These are phyloP conservation scores for Suhomyces chickasaworum DNA, from an alignment of 1,139 yeast species.

Conservation along the genomic window DNA sequence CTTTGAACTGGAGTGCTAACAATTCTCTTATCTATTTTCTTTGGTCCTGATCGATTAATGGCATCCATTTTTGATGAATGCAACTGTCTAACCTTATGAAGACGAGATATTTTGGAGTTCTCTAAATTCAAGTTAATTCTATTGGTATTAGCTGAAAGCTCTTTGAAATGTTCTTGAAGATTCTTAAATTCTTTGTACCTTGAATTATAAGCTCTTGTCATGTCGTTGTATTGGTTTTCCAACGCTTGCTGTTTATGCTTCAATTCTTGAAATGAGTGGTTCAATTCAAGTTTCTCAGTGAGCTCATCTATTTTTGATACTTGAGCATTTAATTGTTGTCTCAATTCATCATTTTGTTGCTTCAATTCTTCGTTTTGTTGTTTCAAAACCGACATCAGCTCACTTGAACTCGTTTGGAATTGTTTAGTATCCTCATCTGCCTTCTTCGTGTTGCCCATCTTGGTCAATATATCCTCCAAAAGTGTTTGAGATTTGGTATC, in stretches of 20 bases:
- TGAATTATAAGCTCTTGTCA: conserved; percentile 27
- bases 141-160: conserved; percentile 20
- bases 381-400: neutral
- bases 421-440: conserved; percentile 8
- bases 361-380: neutral
- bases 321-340: neutral
- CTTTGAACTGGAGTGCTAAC: conserved; percentile 33
- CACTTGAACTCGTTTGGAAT: conserved; percentile 5
- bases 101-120: conserved; percentile 12
- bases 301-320: neutral
- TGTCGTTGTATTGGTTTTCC: conserved; percentile 24
- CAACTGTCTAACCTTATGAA: conserved; percentile 33
- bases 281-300: conserved; percentile 1
- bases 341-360: neutral
- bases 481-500: conserved; percentile 24
- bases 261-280: conserved; percentile 8
- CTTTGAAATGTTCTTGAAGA: conserved; percentile 29
- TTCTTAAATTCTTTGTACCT: conserved; percentile 29
- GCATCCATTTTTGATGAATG: conserved; percentile 31
- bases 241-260: conserved; percentile 16
- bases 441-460: conserved; percentile 9
- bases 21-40: conserved; percentile 26
- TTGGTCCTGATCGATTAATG: conserved; percentile 18
- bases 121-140: conserved; percentile 10
- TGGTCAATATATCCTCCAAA: conserved; percentile 23